phyloP scores from a whole-genome alignment of 2,329 filamentous ascomycete species.

The Gaeumannomyces tritici region DNA sequence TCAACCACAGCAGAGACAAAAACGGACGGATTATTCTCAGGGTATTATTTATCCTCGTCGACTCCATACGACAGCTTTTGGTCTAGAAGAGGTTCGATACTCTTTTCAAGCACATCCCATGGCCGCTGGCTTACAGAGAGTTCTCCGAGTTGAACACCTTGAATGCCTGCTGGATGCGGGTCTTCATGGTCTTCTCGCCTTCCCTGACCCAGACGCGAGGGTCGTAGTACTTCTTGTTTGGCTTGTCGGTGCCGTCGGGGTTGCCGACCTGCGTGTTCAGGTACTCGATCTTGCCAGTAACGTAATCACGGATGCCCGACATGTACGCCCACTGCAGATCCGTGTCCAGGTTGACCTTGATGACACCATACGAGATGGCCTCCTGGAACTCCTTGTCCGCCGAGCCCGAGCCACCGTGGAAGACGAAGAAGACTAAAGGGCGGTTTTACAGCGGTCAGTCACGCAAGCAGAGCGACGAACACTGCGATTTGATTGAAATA shows the following conservation, averaged over 20 bases:
- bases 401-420: constrained; percentile 95
- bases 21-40: background rate
- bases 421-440: constrained; percentile 80
- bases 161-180: constrained; percentile 70
- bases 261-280: constrained; percentile 80
- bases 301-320: constrained; percentile 85
- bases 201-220: constrained; percentile 72
- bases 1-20: background rate
- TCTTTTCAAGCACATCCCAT: background rate
- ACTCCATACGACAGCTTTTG: background rate
- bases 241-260: constrained; percentile 87
- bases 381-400: constrained; percentile 82
- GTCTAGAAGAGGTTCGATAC: background rate
- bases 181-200: constrained; percentile 94
- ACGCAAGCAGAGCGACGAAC: background rate
- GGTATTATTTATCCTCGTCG: background rate
- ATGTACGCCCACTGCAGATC: constrained; percentile 96
- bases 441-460: constrained; percentile 3
- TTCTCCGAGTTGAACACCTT: constrained; percentile 83
- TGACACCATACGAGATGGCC: constrained; percentile 86
- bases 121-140: constrained; percentile 54
- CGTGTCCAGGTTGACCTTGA: constrained; percentile 99
- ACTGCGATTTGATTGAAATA: background rate
- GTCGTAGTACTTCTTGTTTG: constrained; percentile 95
- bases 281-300: constrained; percentile 93